phyloP scores from a whole-genome alignment of 805 yeast genomes.

The Yueomyces sp. region DNA sequence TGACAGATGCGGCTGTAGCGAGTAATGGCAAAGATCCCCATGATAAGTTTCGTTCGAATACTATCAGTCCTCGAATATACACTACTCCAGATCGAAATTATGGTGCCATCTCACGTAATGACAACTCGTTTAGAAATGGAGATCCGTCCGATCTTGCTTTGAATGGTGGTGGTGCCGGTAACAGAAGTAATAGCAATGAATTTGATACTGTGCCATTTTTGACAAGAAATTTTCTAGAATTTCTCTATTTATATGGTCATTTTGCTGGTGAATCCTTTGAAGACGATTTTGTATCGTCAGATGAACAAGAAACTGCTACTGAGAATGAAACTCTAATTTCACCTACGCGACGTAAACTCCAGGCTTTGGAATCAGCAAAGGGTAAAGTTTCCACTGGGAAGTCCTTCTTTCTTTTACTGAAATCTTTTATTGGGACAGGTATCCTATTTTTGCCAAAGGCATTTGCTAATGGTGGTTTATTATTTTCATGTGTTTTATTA shows the following conservation, averaged over 20 bases:
- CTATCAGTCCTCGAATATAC: background rate
- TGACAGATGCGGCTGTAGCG: background rate
- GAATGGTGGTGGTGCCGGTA: background rate
- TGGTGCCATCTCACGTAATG: background rate
- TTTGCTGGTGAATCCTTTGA: conserved; percentile 78
- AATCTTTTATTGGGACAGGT: conserved; percentile 71
- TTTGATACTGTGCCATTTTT: conserved; percentile 33
- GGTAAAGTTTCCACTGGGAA: conserved; percentile 46
- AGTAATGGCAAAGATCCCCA: no score
- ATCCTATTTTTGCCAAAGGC: conserved; percentile 58
- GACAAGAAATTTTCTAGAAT: conserved; percentile 64
- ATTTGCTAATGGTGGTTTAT: conserved; percentile 58
- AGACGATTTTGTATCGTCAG: conserved; percentile 39
- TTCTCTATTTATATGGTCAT: conserved; percentile 68
- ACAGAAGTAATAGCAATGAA: conserved; percentile 9
- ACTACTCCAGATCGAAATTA: background rate
- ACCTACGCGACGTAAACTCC: background rate
- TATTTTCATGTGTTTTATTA: conserved; percentile 41
- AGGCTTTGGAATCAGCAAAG: background rate
- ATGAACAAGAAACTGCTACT: conserved; percentile 18
- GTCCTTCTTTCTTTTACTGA: conserved; percentile 56
- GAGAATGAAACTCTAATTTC: background rate
- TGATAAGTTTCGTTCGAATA: background rate
- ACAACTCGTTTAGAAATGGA: background rate
- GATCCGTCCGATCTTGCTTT: background rate